Evolutionary conservation across 805 yeast species (phyloP).

Genomic region (Saccharomycopsis amapae): DNA sequence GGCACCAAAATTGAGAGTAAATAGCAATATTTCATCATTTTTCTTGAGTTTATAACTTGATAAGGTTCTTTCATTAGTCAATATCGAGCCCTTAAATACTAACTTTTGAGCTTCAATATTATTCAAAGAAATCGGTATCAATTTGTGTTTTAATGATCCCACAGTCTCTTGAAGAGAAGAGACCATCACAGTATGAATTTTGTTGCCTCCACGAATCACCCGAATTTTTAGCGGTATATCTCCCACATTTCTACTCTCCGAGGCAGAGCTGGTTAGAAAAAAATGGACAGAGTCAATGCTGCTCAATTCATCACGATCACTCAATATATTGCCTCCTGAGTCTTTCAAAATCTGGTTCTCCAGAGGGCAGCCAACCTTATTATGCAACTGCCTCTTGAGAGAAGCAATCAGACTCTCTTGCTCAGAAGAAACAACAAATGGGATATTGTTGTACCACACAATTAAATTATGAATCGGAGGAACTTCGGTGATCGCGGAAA

Average conservation of each 20-base stretch:
- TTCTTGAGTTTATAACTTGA: neutral
- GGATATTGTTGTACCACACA: conserved; percentile 6
- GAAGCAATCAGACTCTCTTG: no score
- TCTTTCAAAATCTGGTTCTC: no score
- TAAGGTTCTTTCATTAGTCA: conserved; percentile 5
- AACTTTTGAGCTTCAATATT: conserved; percentile 1
- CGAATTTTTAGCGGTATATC: neutral
- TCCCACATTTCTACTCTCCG: no score
- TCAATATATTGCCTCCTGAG: no score
- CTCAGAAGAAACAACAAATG: neutral
- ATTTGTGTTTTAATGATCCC: neutral
- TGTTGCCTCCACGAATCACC: conserved; percentile 5
- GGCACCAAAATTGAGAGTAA: no score
- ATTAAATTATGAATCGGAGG: no score
- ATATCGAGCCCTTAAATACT: conserved; percentile 9
- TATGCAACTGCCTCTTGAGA: no score
- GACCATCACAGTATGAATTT: neutral
- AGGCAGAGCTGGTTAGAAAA: no score
- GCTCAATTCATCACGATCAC: no score
- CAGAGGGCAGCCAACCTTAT: no score
- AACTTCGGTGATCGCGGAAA: no score
- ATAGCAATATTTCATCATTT: neutral
- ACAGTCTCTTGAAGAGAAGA: neutral
- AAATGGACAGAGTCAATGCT: no score
- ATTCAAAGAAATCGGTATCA: neutral